Conservation (phyloP, 768 basidiomycete genomes). For the Suillus subalutaceus region DNA sequence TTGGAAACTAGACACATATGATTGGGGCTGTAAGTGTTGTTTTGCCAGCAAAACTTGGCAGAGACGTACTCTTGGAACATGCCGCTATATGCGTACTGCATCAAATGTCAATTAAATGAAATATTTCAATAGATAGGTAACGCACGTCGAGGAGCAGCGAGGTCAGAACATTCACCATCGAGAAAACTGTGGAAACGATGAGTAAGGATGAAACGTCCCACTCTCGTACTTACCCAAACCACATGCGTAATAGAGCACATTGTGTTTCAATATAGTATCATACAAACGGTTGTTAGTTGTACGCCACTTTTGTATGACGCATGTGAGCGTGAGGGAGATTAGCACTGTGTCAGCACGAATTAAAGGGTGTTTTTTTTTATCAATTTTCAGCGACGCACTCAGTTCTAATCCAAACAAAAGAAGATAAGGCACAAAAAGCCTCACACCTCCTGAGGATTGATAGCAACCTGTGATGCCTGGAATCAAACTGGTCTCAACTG, state of each 20-base stretch:
- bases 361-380: not conserved
- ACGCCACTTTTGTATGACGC: conserved; percentile 9
- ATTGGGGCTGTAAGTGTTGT: not conserved
- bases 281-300: not conserved
- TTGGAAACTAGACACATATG: conserved; percentile 5
- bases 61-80: conserved; percentile 13
- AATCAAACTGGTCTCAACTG: conserved; percentile 2
- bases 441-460: not conserved
- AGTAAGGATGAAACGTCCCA: no score
- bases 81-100: conserved; percentile 12
- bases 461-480: conserved; percentile 8
- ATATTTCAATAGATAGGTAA: not conserved
- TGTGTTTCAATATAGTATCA: conserved; percentile 11
- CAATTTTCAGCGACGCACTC: not conserved
- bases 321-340: conserved; percentile 9
- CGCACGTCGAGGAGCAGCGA: conserved; percentile 10
- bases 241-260: conserved; percentile 12
- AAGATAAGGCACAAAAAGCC: conserved; percentile 9
- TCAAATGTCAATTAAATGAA: not conserved
- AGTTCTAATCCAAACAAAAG: conserved; percentile 11
- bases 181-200: conserved; percentile 1
- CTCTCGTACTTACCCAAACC: conserved; percentile 9
- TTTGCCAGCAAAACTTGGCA: not conserved
- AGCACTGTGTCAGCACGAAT: conserved; percentile 5
- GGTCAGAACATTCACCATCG: conserved; percentile 7